Conservation (phyloP, 2,329 filamentous ascomycete genomes). For the Diplodia corticola region DNA sequence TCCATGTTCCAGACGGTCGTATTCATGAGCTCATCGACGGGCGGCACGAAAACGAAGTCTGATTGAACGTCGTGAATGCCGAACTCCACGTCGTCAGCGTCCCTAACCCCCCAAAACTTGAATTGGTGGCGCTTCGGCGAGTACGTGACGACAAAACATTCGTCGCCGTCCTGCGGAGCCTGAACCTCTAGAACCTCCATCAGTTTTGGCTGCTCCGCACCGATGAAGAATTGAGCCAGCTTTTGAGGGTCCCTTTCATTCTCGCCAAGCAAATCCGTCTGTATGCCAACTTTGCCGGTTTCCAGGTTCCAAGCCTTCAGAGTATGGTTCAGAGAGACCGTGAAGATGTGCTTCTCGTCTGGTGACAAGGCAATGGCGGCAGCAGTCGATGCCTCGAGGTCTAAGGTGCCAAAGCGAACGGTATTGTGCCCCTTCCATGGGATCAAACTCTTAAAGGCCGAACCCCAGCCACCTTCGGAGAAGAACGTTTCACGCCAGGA, state of each 20-base stretch:
- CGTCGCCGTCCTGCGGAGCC: slow-evolving; percentile 48
- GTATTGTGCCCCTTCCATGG: slow-evolving; percentile 66
- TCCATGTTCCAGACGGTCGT: slow-evolving; percentile 55
- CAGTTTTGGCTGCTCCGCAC: slow-evolving; percentile 74
- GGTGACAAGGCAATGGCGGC: slow-evolving; percentile 57
- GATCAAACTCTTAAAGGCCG: slow-evolving; percentile 54
- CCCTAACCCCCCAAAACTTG: slow-evolving; percentile 84
- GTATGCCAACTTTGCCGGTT: slow-evolving; percentile 74
- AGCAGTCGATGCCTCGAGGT: slow-evolving; percentile 61
- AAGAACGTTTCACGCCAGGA: slow-evolving; percentile 72
- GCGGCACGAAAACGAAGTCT: slow-evolving; percentile 62
- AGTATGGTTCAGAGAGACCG: slow-evolving; percentile 84
- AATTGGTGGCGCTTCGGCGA: slow-evolving; percentile 89
- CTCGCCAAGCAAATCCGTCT: slow-evolving; percentile 74
- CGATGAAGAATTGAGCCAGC: slow-evolving; percentile 71
- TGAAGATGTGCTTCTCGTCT: slow-evolving; percentile 62
- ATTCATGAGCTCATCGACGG: slow-evolving; percentile 52
- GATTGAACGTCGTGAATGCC: slow-evolving; percentile 73
- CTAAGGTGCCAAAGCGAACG: slow-evolving; percentile 66
- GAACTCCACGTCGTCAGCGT: slow-evolving; percentile 58
- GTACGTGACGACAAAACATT: slow-evolving; percentile 73
- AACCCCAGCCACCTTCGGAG: slow-evolving; percentile 70
- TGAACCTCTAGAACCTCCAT: slow-evolving; percentile 68
- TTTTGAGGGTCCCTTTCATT: slow-evolving; percentile 61
- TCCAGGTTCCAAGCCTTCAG: slow-evolving; percentile 86